Evolutionary conservation across 345 rosid species (phyloP).

Genomic region (Acer yangbiense): DNA sequence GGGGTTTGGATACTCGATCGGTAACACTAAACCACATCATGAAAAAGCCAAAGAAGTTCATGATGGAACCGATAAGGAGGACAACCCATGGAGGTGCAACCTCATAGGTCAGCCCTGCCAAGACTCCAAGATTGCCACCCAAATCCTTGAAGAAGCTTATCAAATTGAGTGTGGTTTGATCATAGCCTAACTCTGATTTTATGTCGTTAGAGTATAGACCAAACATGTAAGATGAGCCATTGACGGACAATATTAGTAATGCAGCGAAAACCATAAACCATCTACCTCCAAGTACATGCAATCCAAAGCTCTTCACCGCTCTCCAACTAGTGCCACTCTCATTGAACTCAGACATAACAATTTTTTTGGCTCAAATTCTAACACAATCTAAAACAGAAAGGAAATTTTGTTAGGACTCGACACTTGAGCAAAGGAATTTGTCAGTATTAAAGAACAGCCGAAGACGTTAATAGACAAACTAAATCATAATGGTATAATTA

Average conservation of each 20-base stretch:
- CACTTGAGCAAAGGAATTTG: not conserved
- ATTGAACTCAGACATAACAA: constrained; percentile 10
- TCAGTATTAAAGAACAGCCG: not conserved
- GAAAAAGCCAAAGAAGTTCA: constrained; percentile 54
- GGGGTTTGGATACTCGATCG: constrained; percentile 36
- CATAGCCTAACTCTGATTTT: constrained; percentile 43
- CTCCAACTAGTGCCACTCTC: constrained; percentile 21
- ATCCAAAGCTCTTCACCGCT: constrained; percentile 35
- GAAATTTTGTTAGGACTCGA: not conserved
- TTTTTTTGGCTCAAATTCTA: not conserved
- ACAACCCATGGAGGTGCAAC: constrained; percentile 55
- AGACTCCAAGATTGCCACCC: constrained; percentile 53
- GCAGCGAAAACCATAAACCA: constrained; percentile 58
- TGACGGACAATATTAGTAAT: constrained; percentile 44
- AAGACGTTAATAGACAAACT: not conserved
- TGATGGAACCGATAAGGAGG: constrained; percentile 42
- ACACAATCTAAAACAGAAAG: not conserved
- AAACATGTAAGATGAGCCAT: constrained; percentile 61
- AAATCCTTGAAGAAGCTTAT: constrained; percentile 56
- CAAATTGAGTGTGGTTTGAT: constrained; percentile 54
- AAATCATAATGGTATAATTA: not conserved
- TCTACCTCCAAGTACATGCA: constrained; percentile 43
- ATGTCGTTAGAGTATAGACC: constrained; percentile 49
- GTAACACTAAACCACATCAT: constrained; percentile 58
- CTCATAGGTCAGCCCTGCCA: constrained; percentile 50